These are phyloP conservation scores for Fimicolochytrium jonesii DNA, from an alignment of 192 early-diverging fungal genomes.

Conservation along the genomic window DNA sequence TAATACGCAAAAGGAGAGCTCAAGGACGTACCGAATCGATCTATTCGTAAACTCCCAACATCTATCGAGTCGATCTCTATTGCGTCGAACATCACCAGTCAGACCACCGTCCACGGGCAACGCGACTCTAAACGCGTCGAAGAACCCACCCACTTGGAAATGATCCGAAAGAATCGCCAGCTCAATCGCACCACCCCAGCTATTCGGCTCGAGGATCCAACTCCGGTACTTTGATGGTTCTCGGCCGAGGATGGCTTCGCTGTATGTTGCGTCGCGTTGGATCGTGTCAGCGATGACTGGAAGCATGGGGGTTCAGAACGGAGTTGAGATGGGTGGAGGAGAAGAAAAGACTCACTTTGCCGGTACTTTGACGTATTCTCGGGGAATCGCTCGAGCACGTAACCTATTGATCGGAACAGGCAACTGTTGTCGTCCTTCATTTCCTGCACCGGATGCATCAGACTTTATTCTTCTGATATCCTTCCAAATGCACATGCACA, in stretches of 20 bases:
- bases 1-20: too few species aligned
- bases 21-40: conserved; percentile 68
- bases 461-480: not conserved
- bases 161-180: conserved; percentile 69
- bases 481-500: not conserved
- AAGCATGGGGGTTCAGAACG: not conserved
- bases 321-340: not conserved
- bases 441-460: conserved; percentile 25
- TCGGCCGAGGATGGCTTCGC: conserved; percentile 60
- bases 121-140: not conserved
- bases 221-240: conserved; percentile 50
- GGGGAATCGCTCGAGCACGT: not conserved
- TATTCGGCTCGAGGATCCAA: conserved; percentile 61
- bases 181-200: conserved; percentile 87
- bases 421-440: conserved; percentile 71
- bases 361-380: not conserved
- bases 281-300: conserved; percentile 33
- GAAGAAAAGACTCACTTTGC: not conserved
- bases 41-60: conserved; percentile 61
- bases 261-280: conserved; percentile 51
- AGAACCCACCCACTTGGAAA: conserved; percentile 35
- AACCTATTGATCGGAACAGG: conserved; percentile 63
- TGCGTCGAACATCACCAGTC: too few species aligned
- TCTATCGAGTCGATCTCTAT: conserved; percentile 75
- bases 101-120: too few species aligned